These are phyloP conservation scores for Prosopis cineraria DNA, from an alignment of 306 rosid genomes.

Conservation along the genomic window DNA sequence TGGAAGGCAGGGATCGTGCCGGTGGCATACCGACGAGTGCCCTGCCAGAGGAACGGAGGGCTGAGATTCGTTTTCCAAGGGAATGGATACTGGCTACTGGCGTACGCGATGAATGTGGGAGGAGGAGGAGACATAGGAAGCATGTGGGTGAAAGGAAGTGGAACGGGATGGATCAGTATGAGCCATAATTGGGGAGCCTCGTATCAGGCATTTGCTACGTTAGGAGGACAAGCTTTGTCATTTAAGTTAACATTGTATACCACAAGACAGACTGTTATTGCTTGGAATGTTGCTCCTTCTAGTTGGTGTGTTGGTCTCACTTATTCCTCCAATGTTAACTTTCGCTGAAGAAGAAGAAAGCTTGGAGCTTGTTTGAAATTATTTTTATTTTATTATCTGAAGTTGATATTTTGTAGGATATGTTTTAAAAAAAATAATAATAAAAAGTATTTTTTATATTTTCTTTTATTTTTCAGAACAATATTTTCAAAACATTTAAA, in stretches of 20 bases:
- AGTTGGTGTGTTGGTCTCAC: conserved; percentile 70
- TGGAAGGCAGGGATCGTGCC: conserved; percentile 93
- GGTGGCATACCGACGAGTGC: conserved; percentile 77
- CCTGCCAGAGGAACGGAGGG: conserved; percentile 68
- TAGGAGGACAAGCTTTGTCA: conserved; percentile 78
- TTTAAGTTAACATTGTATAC: conserved; percentile 76
- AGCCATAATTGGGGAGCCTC: conserved; percentile 99
- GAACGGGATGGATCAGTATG: conserved; percentile 79
- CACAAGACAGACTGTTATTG: conserved; percentile 56
- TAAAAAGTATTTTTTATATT: no score
- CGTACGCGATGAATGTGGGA: conserved; percentile 89
- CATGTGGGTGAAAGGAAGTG: conserved; percentile 85
- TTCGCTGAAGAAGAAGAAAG: conserved; percentile 31
- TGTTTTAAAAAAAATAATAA: no score
- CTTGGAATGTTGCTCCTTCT: conserved; percentile 81
- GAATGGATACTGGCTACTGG: conserved; percentile 90
- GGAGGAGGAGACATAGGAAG: conserved; percentile 82
- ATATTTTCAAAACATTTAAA: no score
- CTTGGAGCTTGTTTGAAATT: no score
- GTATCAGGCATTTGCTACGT: conserved; percentile 80
- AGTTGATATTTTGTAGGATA: no score
- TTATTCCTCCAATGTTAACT: conserved; percentile 59
- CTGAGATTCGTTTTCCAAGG: conserved; percentile 78
- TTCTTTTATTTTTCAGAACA: no score
- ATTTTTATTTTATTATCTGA: no score